phyloP scores from a whole-genome alignment of 2,329 filamentous ascomycete species.

The Metarhizium humberi region DNA sequence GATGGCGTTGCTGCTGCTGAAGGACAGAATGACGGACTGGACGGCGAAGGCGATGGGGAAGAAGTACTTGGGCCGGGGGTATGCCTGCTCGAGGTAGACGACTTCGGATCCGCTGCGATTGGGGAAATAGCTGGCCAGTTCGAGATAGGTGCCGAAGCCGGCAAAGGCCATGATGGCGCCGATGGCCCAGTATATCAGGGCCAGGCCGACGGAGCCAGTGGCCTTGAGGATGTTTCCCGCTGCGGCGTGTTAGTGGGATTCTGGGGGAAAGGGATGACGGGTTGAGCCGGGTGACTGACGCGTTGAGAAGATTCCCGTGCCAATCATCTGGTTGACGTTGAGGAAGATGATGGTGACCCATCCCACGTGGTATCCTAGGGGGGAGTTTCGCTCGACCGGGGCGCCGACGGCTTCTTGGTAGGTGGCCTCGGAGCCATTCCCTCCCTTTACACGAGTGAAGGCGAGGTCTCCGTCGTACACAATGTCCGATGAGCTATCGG shows the following conservation, averaged over 20 bases:
- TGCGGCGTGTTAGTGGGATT: neutral
- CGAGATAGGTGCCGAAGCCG: constrained; percentile 51
- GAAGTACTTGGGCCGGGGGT: constrained; percentile 52
- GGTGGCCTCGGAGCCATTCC: constrained; percentile 38
- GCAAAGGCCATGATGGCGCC: constrained; percentile 49
- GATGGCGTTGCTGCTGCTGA: constrained; percentile 56
- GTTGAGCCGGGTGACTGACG: constrained; percentile 31
- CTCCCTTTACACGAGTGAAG: constrained; percentile 31
- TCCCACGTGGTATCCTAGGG: constrained; percentile 50
- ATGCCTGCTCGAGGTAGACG: constrained; percentile 60
- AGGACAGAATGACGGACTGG: constrained; percentile 53
- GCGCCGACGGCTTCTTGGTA: constrained; percentile 55
- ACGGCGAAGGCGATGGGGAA: constrained; percentile 57
- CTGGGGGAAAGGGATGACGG: neutral
- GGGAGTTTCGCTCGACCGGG: constrained; percentile 48
- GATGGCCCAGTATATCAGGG: constrained; percentile 55
- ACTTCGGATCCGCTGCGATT: constrained; percentile 58
- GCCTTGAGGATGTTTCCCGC: constrained; percentile 38
- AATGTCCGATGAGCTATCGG: constrained; percentile 5
- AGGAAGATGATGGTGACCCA: constrained; percentile 48
- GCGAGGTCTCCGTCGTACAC: constrained; percentile 28
- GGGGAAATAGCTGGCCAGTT: constrained; percentile 56
- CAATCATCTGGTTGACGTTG: constrained; percentile 54
- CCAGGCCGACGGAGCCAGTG: constrained; percentile 53
- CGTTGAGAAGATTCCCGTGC: constrained; percentile 56